Evolutionary conservation across 768 basidiomycete genomes (phyloP).

Genomic region (Clavulina sp.): DNA sequence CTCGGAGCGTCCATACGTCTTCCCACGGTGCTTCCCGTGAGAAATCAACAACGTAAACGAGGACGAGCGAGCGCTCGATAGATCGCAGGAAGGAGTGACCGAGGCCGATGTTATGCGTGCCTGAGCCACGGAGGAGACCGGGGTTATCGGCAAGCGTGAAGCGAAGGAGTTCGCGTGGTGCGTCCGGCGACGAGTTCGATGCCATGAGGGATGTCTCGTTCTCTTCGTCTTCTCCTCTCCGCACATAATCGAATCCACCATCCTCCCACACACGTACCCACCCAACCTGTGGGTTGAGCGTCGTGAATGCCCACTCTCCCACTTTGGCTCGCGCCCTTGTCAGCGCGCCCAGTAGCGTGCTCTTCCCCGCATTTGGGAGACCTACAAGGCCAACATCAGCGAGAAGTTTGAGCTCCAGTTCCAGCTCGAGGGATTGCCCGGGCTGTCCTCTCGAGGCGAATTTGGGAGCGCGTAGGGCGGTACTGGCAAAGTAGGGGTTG

Average conservation of each 20-base stretch:
- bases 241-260: conserved; percentile 46
- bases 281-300: conserved; percentile 83
- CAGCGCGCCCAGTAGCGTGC: conserved; percentile 76
- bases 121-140: conserved; percentile 67
- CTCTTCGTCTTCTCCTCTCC: conserved; percentile 23
- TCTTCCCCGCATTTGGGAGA: conserved; percentile 88
- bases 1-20: conserved; percentile 49
- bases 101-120: conserved; percentile 79
- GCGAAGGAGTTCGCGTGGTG: conserved; percentile 48
- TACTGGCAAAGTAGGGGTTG: conserved; percentile 67
- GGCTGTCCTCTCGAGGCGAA: conserved; percentile 64
- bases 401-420: conserved; percentile 80
- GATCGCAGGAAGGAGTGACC: conserved; percentile 88
- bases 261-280: conserved; percentile 73
- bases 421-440: conserved; percentile 64
- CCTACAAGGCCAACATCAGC: conserved; percentile 95
- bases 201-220: conserved; percentile 3
- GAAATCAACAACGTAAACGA: conserved; percentile 87
- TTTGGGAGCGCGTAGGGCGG: conserved; percentile 62
- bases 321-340: conserved; percentile 77
- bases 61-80: conserved; percentile 78
- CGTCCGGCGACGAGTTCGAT: neutral
- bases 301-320: conserved; percentile 87
- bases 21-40: conserved; percentile 56
- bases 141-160: conserved; percentile 98